phyloP scores from a whole-genome alignment of 140 eudicot species.

The Erigeron philadelphicus region DNA sequence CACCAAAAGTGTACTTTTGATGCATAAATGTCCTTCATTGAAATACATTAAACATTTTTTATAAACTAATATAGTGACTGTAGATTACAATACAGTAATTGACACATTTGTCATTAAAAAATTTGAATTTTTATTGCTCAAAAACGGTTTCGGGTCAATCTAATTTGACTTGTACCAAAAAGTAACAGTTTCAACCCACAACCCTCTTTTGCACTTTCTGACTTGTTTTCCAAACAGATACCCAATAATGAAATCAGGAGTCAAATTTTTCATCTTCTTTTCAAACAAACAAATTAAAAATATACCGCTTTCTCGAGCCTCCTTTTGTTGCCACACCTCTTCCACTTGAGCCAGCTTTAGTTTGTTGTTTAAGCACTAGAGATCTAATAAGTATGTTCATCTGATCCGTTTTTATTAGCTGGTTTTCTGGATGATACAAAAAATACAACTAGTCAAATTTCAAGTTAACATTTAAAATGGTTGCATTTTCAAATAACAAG shows the following conservation, averaged over 20 bases:
- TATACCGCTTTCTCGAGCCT: conserved; percentile 64
- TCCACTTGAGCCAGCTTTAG: conserved; percentile 44
- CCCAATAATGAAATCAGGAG: not conserved
- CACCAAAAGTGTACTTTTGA: too few species aligned
- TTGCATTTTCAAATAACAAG: not conserved
- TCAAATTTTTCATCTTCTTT: not conserved
- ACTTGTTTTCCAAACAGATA: not conserved
- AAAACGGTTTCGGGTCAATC: too few species aligned
- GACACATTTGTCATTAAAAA: too few species aligned
- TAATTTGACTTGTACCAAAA: too few species aligned
- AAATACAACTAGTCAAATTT: conserved; percentile 14
- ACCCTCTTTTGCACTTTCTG: too few species aligned
- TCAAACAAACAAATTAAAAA: not conserved
- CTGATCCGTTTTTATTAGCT: conserved; percentile 74
- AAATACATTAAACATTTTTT: too few species aligned
- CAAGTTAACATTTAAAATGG: conserved; percentile 12
- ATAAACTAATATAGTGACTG: too few species aligned
- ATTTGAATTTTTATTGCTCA: too few species aligned
- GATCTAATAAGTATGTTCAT: conserved; percentile 76
- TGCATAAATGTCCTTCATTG: too few species aligned
- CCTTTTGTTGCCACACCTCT: conserved; percentile 39
- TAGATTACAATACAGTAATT: too few species aligned
- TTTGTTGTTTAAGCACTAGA: conserved; percentile 59
- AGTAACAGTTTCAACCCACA: too few species aligned
- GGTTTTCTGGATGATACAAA: conserved; percentile 41